phyloP scores from a whole-genome alignment of 2,329 filamentous ascomycete genomes.

The Nemania serpens region DNA sequence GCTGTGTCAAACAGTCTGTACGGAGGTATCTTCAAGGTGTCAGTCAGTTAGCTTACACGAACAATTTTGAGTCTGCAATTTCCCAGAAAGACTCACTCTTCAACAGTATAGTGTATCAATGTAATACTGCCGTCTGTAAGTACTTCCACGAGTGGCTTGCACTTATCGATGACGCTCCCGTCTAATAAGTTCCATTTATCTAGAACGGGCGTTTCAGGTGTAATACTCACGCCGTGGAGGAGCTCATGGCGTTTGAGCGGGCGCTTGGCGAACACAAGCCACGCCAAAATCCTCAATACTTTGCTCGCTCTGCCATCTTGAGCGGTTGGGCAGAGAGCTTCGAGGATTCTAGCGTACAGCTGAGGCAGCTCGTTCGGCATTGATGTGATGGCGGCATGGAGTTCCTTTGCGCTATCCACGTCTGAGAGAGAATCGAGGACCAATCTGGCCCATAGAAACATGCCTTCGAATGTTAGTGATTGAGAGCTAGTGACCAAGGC shows the following conservation, averaged over 20 bases:
- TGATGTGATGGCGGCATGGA: constrained; percentile 13
- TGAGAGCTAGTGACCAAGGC: not conserved
- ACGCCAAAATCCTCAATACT: constrained; percentile 13
- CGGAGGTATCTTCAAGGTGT: constrained; percentile 2
- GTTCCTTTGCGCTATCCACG: constrained; percentile 9
- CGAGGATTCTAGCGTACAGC: constrained; percentile 9
- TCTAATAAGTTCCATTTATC: constrained; percentile 4
- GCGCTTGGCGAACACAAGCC: constrained; percentile 6
- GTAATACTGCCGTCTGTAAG: constrained; percentile 2
- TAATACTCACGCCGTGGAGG: constrained; percentile 1
- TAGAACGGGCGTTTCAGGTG: not conserved
- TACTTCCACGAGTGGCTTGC: constrained; percentile 16
- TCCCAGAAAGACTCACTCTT: constrained; percentile 10
- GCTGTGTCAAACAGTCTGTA: not conserved
- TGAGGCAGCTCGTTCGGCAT: constrained; percentile 11
- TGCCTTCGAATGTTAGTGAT: constrained; percentile 7
- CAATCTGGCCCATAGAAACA: constrained; percentile 11
- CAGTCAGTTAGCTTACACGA: not conserved
- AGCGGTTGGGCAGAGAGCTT: not conserved
- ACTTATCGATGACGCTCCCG: constrained; percentile 7
- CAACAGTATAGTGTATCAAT: constrained; percentile 9
- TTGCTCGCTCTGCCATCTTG: constrained; percentile 2
- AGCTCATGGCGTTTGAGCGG: constrained; percentile 13
- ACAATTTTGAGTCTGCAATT: too few relatives aligned
- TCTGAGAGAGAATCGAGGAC: constrained; percentile 12